Base-by-base conservation (phyloP, 306 rosid genomes). In the Malus fusca region DNA sequence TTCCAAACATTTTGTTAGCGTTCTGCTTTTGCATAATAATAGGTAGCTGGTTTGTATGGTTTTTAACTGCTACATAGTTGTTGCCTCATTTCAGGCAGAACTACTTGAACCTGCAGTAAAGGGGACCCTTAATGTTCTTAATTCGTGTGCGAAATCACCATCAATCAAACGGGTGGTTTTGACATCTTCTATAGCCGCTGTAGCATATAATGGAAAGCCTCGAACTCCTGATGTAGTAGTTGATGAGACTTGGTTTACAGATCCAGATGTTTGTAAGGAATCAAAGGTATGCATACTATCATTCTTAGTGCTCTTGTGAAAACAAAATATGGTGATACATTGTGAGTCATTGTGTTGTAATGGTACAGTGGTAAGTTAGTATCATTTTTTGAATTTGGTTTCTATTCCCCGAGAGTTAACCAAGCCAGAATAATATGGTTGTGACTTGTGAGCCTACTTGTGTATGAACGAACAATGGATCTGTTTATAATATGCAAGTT, bases 101-200 rank as follows among this genome's bases (percentile, higher is more conserved):
- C 78, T 87, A 25, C 66, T 87, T 80, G 87, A 84, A 23, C 90
- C 90, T 77, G 90, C 90, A 30, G 51, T 87, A 72, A 87, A 87
- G 82, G 90, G 88, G 65, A 87, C 90, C 63, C 90, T 84, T 42
- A 87, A 87, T 65, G 90, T 87, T 65, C 87, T 87, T 21, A 82
- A 75, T 10, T 73, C 87, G 2, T 76, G 80, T 80, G 79, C 78
- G 0, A 87, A 84, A 74, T 72, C 64, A 10, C 64, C 79, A 26
- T 82, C 90, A 64, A 69, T 87, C 44, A 87, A 75, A 60, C 84
- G 88, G 72, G 85, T 87, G 55, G 83, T 87, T 69, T 72, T 87
- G 83, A 87, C 90, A 55, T 87, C 90, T 14, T 87, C 90, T 0
- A 40, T 80, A 0, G 90, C 90, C n/a, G 88, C 90, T 4, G 85